Evolutionary conservation across 2,329 filamentous ascomycete genomes (phyloP).

Genomic region (Chrysoporthe puriensis): DNA sequence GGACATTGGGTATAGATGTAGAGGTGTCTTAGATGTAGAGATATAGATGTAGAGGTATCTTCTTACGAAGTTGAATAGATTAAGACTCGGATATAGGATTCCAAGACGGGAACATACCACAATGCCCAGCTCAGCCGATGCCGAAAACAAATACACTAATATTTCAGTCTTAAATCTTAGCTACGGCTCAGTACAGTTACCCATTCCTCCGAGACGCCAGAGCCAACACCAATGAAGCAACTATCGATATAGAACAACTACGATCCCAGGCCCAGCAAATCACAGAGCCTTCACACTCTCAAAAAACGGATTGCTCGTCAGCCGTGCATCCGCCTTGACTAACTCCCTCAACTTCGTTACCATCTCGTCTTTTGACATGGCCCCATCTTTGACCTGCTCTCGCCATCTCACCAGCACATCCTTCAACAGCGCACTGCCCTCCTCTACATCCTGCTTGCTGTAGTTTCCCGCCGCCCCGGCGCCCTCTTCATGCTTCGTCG

Average conservation of each 20-base stretch:
- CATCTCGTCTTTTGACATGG: constrained; percentile 75
- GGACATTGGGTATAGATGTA: background rate
- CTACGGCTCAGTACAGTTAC: background rate
- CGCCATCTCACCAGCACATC: constrained; percentile 85
- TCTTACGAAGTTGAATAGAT: background rate
- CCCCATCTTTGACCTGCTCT: constrained; percentile 64
- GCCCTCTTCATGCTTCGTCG: constrained; percentile 70
- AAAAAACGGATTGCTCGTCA: constrained; percentile 71
- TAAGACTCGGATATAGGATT: background rate
- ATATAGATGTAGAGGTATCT: background rate
- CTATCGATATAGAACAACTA: background rate
- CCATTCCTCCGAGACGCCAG: background rate
- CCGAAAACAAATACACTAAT: background rate
- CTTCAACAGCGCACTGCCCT: constrained; percentile 85
- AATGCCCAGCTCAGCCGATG: background rate
- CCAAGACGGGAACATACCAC: background rate
- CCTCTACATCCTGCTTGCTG: constrained; percentile 83
- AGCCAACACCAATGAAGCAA: background rate
- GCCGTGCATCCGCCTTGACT: constrained; percentile 71
- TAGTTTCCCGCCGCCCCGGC: constrained; percentile 57
- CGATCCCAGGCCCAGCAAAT: constrained; percentile 23
- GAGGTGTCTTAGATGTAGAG: background rate
- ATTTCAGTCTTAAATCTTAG: background rate
- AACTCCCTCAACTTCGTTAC: constrained; percentile 77
- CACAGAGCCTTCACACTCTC: constrained; percentile 62